Percentiles rank a stretch among this genome's conserved stretches.
These are phyloP conservation scores for Ogataea hybrid DNA, from an alignment of 1,139 yeast genomes.

Conservation along the genomic window DNA sequence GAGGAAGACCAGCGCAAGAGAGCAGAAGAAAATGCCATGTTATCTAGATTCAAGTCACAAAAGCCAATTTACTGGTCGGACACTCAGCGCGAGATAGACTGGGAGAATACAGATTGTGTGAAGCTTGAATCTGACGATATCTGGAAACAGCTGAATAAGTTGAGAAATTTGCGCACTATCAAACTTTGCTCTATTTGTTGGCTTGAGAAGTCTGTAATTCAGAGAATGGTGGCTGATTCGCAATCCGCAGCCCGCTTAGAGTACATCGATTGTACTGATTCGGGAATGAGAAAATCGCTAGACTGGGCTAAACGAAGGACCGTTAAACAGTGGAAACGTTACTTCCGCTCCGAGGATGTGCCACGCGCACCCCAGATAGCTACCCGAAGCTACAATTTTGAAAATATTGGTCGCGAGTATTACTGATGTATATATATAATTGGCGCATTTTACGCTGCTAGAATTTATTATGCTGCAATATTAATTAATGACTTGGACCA, in stretches of 20 bases:
- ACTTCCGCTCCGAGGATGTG: conserved; percentile 13
- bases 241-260: conserved; percentile 22
- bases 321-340: conserved; percentile 28
- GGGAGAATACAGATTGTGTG: conserved; percentile 17
- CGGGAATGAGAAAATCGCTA: conserved; percentile 57
- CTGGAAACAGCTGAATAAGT: conserved; percentile 39
- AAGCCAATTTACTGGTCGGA: conserved; percentile 31
- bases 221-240: conserved; percentile 26
- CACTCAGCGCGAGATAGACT: conserved; percentile 26
- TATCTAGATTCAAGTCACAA: conserved; percentile 11
- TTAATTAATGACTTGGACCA: not conserved
- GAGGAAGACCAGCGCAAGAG: conserved; percentile 12
- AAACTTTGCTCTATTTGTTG: conserved; percentile 50
- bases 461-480: not conserved
- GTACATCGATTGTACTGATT: conserved; percentile 46
- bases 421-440: conserved; percentile 6
- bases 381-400: conserved; percentile 3
- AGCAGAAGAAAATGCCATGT: conserved; percentile 2
- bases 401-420: conserved; percentile 17
- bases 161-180: conserved; percentile 38
- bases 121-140: conserved; percentile 19
- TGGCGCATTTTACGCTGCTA: not conserved
- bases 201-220: conserved; percentile 44
- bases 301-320: conserved; percentile 47
- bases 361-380: not conserved